phyloP scores from a whole-genome alignment of 1,284 basidiomycete genomes.

The Microstroma glucosiphilum region DNA sequence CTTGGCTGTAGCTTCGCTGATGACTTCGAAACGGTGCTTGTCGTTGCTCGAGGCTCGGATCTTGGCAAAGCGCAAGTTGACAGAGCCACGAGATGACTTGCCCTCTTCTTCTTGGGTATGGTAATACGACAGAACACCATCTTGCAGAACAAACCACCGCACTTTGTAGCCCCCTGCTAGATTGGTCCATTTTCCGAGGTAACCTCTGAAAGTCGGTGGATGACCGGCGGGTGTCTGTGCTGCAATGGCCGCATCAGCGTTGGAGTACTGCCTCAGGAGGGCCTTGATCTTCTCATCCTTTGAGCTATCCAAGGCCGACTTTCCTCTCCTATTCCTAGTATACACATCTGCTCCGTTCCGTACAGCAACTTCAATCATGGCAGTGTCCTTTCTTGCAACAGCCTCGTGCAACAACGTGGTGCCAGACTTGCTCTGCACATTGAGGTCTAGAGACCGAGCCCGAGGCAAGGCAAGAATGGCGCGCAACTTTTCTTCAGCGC shows the following conservation, averaged over 20 bases:
- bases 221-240: conserved; percentile 40
- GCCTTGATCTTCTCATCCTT: conserved; percentile 71
- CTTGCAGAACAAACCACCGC: conserved; percentile 87
- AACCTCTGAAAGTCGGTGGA: conserved; percentile 44
- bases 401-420: conserved; percentile 80
- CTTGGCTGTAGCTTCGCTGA: conserved; percentile 54
- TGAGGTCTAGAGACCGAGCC: conserved; percentile 36
- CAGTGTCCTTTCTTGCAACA: conserved; percentile 71
- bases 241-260: conserved; percentile 54
- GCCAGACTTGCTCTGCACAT: conserved; percentile 53
- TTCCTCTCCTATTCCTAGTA: conserved; percentile 71
- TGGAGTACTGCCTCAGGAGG: conserved; percentile 67
- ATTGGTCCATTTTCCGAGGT: conserved; percentile 75
- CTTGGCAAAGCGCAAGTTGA: conserved; percentile 74
- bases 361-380: conserved; percentile 74
- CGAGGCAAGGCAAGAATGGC: conserved; percentile 31
- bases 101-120: conserved; percentile 86
- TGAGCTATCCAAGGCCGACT: conserved; percentile 65
- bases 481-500: conserved; percentile 63
- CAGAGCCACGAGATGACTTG: conserved; percentile 77
- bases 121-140: conserved; percentile 70
- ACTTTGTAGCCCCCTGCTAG: conserved; percentile 84
- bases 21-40: conserved; percentile 74
- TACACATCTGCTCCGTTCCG: conserved; percentile 85
- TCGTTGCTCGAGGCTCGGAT: conserved; percentile 53